phyloP scores from a whole-genome alignment of 169 alveolate species.

The Eimeria brunetti region DNA sequence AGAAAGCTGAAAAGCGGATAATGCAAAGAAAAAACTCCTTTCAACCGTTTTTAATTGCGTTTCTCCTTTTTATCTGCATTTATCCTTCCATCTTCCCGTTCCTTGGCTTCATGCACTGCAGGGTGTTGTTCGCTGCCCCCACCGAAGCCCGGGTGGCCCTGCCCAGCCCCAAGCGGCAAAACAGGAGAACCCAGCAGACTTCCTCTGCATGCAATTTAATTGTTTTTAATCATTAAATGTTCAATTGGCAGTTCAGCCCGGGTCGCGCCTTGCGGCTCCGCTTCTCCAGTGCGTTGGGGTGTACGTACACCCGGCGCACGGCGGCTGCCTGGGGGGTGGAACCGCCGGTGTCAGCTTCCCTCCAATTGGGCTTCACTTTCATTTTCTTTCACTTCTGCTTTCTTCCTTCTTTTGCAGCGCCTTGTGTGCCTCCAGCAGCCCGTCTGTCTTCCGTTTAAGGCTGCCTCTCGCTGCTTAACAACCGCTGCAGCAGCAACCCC shows the following conservation, averaged over 20 bases:
- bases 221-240: too few relatives aligned
- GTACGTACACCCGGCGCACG: constrained; percentile 1
- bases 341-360: neutral
- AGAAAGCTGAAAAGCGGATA: neutral
- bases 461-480: neutral
- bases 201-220: neutral
- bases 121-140: neutral
- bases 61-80: neutral
- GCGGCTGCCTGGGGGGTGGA: constrained; percentile 12
- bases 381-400: neutral
- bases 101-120: neutral
- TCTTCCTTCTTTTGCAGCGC: neutral
- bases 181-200: neutral
- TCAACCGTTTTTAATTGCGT: neutral
- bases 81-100: neutral
- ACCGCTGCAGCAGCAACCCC: neutral
- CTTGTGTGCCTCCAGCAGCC: neutral
- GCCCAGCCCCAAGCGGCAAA: neutral
- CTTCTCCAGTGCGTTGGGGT: neutral
- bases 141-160: neutral
- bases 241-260: neutral
- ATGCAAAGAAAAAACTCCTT: neutral
- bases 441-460: neutral
- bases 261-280: neutral
- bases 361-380: neutral